phyloP scores from a whole-genome alignment of 169 alveolate genomes.

The Plasmodium yoelii region DNA sequence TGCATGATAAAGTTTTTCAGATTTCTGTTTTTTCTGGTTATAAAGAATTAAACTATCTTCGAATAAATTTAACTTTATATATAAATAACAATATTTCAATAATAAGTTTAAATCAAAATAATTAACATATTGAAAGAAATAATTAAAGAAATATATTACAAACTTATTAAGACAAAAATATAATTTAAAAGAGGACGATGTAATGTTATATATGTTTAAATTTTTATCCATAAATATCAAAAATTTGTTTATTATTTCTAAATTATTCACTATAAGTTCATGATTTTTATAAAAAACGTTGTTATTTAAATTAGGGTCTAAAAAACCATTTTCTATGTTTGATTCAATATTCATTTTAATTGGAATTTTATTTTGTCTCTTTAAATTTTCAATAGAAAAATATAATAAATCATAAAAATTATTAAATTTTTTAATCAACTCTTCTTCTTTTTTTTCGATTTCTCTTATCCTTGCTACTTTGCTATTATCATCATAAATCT shows the following conservation, averaged over 20 bases:
- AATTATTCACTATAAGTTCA: constrained; percentile 22
- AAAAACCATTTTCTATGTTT: not conserved
- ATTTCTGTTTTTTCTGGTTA: constrained; percentile 16
- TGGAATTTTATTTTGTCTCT: not conserved
- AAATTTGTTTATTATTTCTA: constrained; percentile 57
- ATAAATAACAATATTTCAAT: constrained; percentile 25
- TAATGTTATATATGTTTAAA: constrained; percentile 41
- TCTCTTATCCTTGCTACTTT: constrained; percentile 31
- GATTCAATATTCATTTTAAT: not conserved
- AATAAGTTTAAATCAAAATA: constrained; percentile 46
- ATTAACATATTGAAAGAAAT: constrained; percentile 44
- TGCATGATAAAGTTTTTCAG: constrained; percentile 36
- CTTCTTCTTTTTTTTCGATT: constrained; percentile 58
- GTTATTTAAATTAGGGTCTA: not conserved
- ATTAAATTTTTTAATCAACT: constrained; percentile 53
- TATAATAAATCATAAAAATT: constrained; percentile 54
- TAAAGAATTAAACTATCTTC: constrained; percentile 8
- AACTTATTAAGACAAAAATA: constrained; percentile 57
- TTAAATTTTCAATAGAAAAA: constrained; percentile 40
- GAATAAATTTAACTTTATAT: constrained; percentile 47
- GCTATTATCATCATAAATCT: constrained; percentile 26
- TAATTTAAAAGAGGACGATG: constrained; percentile 45
- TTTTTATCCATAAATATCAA: constrained; percentile 52
- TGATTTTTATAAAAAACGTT: constrained; percentile 12
- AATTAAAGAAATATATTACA: constrained; percentile 68